phyloP scores from a whole-genome alignment of 2,329 filamentous ascomycete species.

The Neofusicoccum laricinum region DNA sequence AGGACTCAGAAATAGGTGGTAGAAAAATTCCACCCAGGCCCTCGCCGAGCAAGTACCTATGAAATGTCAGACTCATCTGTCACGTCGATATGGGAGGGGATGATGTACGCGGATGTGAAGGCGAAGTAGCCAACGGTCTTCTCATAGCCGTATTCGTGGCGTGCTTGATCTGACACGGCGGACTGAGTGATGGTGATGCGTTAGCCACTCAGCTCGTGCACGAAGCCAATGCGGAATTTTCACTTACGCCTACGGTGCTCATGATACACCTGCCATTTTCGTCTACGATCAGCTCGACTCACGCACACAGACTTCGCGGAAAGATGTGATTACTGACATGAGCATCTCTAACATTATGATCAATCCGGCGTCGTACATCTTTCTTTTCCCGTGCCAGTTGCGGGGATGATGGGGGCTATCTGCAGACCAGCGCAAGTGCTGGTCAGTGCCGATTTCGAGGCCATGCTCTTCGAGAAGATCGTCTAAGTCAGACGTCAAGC shows the following conservation, averaged over 20 bases:
- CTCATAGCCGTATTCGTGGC: not conserved
- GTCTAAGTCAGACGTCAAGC: not conserved
- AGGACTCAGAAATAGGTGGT: slow-evolving; percentile 38
- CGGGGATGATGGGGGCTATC: slow-evolving; percentile 6
- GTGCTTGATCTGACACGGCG: not conserved
- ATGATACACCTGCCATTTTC: not conserved
- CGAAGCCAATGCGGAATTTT: not conserved
- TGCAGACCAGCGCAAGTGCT: not conserved
- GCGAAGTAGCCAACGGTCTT: slow-evolving; percentile 5
- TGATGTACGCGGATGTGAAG: slow-evolving; percentile 2
- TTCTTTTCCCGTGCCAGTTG: slow-evolving; percentile 6
- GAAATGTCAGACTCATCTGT: not conserved
- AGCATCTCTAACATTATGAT: slow-evolving; percentile 3
- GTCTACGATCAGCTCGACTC: not conserved
- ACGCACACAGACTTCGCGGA: not conserved
- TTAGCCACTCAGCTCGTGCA: not conserved
- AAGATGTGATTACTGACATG: not conserved
- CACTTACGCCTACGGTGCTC: slow-evolving; percentile 8
- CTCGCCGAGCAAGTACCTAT: slow-evolving; percentile 32
- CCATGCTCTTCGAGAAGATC: not conserved
- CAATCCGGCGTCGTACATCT: not conserved
- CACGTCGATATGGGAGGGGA: not conserved
- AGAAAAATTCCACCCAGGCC: slow-evolving; percentile 33
- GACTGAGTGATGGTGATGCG: not conserved
- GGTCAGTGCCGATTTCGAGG: not conserved